Conservation (phyloP, 2,329 filamentous ascomycete species). For the Davidsoniella virescens region DNA sequence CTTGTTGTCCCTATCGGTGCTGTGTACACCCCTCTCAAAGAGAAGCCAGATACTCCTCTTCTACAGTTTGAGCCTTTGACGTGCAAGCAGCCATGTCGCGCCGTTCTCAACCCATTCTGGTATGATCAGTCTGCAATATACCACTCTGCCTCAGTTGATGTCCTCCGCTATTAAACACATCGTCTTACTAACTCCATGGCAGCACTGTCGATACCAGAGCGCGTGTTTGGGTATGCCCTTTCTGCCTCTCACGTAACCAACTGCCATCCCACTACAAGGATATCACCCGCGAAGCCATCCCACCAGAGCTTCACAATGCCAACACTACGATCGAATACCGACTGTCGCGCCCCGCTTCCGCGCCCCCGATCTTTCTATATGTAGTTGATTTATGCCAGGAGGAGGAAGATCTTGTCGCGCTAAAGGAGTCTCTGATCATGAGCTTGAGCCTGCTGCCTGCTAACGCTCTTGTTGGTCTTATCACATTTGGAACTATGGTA, state of each 20-base stretch:
- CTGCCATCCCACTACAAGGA: conserved; percentile 81
- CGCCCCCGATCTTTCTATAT: conserved; percentile 72
- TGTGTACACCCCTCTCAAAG: conserved; percentile 88
- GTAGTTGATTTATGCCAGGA: conserved; percentile 82
- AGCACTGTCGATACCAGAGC: conserved; percentile 75
- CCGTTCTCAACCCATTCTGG: conserved; percentile 95
- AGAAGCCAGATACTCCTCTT: conserved; percentile 76
- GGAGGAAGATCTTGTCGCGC: conserved; percentile 64
- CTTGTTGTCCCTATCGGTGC: conserved; percentile 93
- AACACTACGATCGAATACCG: conserved; percentile 87
- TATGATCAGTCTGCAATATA: conserved; percentile 23
- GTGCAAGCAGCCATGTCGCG: conserved; percentile 90
- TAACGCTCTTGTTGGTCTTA: conserved; percentile 65
- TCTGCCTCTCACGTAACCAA: conserved; percentile 69
- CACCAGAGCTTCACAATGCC: conserved; percentile 62
- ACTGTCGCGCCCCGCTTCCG: conserved; percentile 66
- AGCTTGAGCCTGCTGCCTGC: conserved; percentile 68
- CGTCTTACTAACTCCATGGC: conserved; percentile 8
- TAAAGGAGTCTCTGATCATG: conserved; percentile 79
- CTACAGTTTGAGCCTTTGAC: conserved; percentile 93
- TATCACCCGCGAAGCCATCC: conserved; percentile 68
- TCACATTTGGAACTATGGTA: conserved; percentile 90
- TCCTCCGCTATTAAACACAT: not conserved
- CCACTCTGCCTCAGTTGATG: not conserved
- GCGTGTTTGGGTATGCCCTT: conserved; percentile 76